These are phyloP conservation scores for Pythium periplocum DNA, from an alignment of 352 stramenopile genomes.

Conservation along the genomic window DNA sequence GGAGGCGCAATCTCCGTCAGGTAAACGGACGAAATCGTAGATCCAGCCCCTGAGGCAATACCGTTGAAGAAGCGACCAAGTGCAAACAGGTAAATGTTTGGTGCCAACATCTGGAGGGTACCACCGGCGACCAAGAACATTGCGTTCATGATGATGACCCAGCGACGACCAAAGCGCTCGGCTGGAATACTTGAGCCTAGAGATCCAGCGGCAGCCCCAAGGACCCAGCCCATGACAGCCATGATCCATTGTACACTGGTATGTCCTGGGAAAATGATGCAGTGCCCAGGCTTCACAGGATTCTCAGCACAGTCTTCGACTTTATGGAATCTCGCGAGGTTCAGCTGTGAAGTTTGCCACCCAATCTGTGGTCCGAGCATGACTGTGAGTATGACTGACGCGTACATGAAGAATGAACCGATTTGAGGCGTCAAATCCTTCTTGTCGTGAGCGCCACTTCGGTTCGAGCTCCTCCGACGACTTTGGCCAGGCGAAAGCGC, in stretches of 20 bases:
- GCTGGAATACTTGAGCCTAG: slow-evolving; percentile 25
- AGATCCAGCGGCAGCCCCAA: slow-evolving; percentile 28
- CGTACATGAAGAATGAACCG: slow-evolving; percentile 28
- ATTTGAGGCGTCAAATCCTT: slow-evolving; percentile 13
- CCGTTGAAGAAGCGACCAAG: slow-evolving; percentile 35
- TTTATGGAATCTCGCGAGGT: slow-evolving; percentile 36
- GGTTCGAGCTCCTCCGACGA: slow-evolving; percentile 6
- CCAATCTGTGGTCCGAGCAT: slow-evolving; percentile 31
- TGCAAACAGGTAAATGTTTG: slow-evolving; percentile 31
- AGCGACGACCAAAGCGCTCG: slow-evolving; percentile 29
- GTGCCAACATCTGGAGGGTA: slow-evolving; percentile 28
- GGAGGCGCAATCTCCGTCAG: slow-evolving; percentile 30
- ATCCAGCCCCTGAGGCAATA: slow-evolving; percentile 27
- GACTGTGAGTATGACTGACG: slow-evolving; percentile 29
- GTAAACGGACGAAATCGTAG: slow-evolving; percentile 29
- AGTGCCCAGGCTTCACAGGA: slow-evolving; percentile 21
- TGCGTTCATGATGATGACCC: slow-evolving; percentile 25
- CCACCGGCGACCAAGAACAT: slow-evolving; percentile 33
- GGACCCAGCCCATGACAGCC: slow-evolving; percentile 33
- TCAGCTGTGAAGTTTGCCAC: slow-evolving; percentile 42
- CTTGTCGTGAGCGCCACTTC: neutral
- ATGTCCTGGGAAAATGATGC: slow-evolving; percentile 36
- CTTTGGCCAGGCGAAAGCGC: slow-evolving; percentile 1
- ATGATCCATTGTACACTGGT: slow-evolving; percentile 28
- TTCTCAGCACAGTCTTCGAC: slow-evolving; percentile 19